Conservation (phyloP, 2,329 filamentous ascomycete genomes). For the Ambrosiella cleistominuta region DNA sequence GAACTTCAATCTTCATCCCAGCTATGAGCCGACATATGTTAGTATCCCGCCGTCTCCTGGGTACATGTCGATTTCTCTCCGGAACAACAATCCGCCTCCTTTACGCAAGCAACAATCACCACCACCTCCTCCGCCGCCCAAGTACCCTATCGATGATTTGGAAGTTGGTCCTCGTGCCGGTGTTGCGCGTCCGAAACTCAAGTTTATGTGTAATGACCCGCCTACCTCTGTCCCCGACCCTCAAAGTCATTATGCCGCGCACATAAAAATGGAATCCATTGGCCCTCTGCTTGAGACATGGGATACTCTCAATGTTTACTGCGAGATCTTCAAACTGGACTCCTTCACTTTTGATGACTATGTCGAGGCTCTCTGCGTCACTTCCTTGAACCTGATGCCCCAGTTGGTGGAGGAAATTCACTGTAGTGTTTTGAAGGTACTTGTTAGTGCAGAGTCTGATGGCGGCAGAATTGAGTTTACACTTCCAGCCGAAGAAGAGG, state of each 20-base stretch:
- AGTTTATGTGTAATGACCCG: slow-evolving; percentile 55
- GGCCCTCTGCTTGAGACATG: slow-evolving; percentile 76
- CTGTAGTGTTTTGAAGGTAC: slow-evolving; percentile 73
- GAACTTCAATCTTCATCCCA: slow-evolving; percentile 5
- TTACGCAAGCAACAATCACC: slow-evolving; percentile 20
- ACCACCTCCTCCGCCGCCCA: slow-evolving; percentile 56
- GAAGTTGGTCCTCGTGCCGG: slow-evolving; percentile 55
- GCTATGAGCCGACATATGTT: slow-evolving; percentile 11
- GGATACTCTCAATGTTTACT: slow-evolving; percentile 97
- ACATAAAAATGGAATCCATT: slow-evolving; percentile 66
- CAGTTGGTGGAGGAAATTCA: slow-evolving; percentile 82
- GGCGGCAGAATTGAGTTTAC: slow-evolving; percentile 65
- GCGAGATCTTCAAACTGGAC: slow-evolving; percentile 81
- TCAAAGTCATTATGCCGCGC: background rate
- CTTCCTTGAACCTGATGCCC: slow-evolving; percentile 56
- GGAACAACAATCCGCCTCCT: slow-evolving; percentile 24
- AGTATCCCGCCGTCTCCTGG: slow-evolving; percentile 8
- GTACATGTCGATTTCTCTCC: slow-evolving; percentile 12
- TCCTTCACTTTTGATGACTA: slow-evolving; percentile 98
- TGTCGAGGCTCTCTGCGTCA: slow-evolving; percentile 66
- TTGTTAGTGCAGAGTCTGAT: slow-evolving; percentile 59
- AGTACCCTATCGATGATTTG: slow-evolving; percentile 91
- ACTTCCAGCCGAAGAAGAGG: slow-evolving; percentile 58
- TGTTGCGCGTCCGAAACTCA: slow-evolving; percentile 53
- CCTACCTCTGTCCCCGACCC: slow-evolving; percentile 22